These are phyloP conservation scores for Elsinoe fawcettii DNA, from an alignment of 2,329 filamentous ascomycete genomes.

Conservation along the genomic window DNA sequence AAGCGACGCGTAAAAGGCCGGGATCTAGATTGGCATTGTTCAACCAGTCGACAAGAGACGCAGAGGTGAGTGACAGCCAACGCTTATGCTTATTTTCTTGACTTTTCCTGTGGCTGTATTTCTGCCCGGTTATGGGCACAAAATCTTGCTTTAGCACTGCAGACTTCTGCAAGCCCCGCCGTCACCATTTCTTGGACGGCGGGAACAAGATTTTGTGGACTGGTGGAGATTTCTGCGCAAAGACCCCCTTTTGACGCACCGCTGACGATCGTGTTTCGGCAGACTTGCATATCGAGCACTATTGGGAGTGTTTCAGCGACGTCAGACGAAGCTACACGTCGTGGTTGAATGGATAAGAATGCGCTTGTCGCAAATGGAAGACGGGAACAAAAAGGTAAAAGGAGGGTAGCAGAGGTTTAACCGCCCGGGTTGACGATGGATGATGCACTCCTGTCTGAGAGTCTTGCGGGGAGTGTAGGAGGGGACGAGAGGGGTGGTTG, in stretches of 20 bases:
- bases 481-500: background rate
- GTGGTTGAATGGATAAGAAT: conserved; percentile 60
- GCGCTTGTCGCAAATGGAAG: conserved; percentile 23
- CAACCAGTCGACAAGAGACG: conserved; percentile 53
- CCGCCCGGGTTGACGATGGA: background rate
- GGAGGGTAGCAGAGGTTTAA: background rate
- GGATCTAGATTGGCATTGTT: conserved; percentile 45
- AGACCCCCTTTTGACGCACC: background rate
- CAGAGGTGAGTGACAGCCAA: conserved; percentile 46
- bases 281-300: conserved; percentile 68
- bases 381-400: conserved; percentile 7
- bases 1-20: conserved; percentile 33
- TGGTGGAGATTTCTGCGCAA: background rate
- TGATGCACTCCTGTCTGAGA: conserved; percentile 12
- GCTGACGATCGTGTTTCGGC: conserved; percentile 13
- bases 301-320: conserved; percentile 55
- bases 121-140: background rate
- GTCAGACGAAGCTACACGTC: conserved; percentile 60
- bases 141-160: conserved; percentile 1
- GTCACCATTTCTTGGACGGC: background rate
- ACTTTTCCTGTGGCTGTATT: background rate
- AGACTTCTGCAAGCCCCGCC: conserved; percentile 9
- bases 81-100: conserved; percentile 12
- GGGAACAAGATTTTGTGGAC: background rate
- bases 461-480: background rate